Conservation (phyloP, 23 red algal genomes). For the Cyanidiococcus yangmingshanensis region DNA sequence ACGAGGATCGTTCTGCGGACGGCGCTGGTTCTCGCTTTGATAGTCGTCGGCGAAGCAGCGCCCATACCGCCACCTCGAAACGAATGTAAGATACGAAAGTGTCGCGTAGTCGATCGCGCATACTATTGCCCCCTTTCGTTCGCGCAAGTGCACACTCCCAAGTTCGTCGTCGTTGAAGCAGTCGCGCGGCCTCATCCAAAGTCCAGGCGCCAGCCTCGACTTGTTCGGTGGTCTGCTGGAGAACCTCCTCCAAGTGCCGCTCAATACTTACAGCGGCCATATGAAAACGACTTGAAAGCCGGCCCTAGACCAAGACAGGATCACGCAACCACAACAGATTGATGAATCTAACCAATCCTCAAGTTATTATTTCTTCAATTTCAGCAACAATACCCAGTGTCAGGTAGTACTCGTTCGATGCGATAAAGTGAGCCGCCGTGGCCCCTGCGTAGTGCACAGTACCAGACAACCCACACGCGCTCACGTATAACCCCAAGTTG, state of each 20-base stretch:
- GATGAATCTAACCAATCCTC: no score
- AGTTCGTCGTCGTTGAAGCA: background rate
- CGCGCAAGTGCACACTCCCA: background rate
- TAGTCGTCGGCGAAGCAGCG: background rate
- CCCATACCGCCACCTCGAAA: background rate
- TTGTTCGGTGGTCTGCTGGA: background rate
- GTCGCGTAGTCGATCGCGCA: background rate
- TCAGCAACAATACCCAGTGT: no score
- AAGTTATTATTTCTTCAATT: no score
- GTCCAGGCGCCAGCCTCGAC: conserved; percentile 4
- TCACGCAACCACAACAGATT: no score
- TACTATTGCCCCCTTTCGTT: background rate
- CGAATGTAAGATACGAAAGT: background rate
- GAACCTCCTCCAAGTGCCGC: background rate
- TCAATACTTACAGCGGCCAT: background rate
- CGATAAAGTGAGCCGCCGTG: no score
- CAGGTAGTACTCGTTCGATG: no score
- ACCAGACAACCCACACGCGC: no score
- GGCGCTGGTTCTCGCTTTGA: background rate
- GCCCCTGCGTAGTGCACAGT: no score
- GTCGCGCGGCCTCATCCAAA: background rate
- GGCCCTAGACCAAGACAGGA: no score
- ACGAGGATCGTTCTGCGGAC: background rate
- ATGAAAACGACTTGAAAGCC: background rate
- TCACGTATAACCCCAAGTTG: no score